phyloP scores from a whole-genome alignment of 2,329 filamentous ascomycete genomes.

The Penicillium rolfsii region DNA sequence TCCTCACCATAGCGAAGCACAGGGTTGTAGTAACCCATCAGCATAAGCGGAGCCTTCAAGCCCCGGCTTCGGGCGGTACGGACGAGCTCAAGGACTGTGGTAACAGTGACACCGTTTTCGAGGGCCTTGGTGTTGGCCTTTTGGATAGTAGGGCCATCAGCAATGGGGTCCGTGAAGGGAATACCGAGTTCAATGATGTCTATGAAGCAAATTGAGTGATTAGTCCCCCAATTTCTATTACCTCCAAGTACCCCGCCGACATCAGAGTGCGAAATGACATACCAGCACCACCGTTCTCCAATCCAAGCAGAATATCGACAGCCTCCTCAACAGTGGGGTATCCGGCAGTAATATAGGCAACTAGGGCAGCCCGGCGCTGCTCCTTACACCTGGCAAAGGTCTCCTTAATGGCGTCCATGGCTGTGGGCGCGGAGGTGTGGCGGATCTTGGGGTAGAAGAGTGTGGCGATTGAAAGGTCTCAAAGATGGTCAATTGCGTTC shows the following conservation, averaged over 20 bases:
- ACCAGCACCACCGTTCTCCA: constrained; percentile 94
- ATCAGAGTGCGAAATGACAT: constrained; percentile 33
- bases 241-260: constrained; percentile 8
- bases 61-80: constrained; percentile 76
- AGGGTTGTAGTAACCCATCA: constrained; percentile 99
- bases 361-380: constrained; percentile 73
- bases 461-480: constrained; percentile 5
- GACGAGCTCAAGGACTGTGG: constrained; percentile 79
- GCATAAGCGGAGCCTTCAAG: constrained; percentile 77
- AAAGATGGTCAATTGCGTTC: constrained; percentile 13
- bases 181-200: constrained; percentile 95
- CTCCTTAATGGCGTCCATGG: constrained; percentile 58
- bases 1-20: constrained; percentile 93
- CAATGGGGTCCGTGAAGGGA: constrained; percentile 97
- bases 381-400: constrained; percentile 62
- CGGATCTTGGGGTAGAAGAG: constrained; percentile 16
- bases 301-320: constrained; percentile 78
- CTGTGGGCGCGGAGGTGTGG: constrained; percentile 18
- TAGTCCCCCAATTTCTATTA: constrained; percentile 7
- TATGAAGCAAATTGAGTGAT: constrained; percentile 41
- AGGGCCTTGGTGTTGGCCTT: constrained; percentile 90
- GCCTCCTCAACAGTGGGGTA: constrained; percentile 83
- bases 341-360: constrained; percentile 95
- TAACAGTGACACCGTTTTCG: constrained; percentile 82
- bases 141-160: constrained; percentile 96